phyloP scores from a whole-genome alignment of 2,329 filamentous ascomycete genomes.

The Graphiopsis chlorocephala region DNA sequence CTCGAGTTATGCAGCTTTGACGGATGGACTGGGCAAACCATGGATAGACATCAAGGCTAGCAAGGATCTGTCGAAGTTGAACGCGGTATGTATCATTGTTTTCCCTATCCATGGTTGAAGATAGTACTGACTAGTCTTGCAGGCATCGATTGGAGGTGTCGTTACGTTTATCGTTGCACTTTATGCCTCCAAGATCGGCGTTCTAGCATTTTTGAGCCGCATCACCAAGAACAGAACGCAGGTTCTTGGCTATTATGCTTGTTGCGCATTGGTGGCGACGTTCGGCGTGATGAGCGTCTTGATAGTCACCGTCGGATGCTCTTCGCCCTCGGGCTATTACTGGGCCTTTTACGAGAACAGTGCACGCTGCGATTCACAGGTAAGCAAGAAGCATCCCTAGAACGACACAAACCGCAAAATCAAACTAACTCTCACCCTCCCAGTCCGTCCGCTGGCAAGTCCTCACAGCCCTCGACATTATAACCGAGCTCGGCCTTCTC shows the following conservation, averaged over 20 bases:
- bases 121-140: neutral
- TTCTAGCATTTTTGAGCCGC: constrained; percentile 32
- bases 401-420: neutral
- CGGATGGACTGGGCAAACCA: constrained; percentile 28
- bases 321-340: constrained; percentile 27
- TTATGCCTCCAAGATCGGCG: constrained; percentile 33
- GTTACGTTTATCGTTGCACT: constrained; percentile 31
- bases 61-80: constrained; percentile 23
- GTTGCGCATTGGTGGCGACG: constrained; percentile 23
- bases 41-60: constrained; percentile 22
- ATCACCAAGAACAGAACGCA: constrained; percentile 30
- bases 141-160: constrained; percentile 30
- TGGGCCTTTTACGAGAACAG: constrained; percentile 30
- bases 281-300: constrained; percentile 32
- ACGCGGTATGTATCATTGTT: constrained; percentile 16
- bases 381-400: neutral
- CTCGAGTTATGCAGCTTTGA: constrained; percentile 29
- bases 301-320: constrained; percentile 28
- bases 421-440: neutral
- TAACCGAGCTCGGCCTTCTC: constrained; percentile 35
- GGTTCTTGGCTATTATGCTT: constrained; percentile 27
- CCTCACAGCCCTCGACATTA: constrained; percentile 40
- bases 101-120: too few relatives aligned
- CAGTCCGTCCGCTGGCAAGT: constrained; percentile 36
- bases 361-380: constrained; percentile 28